A percentile compares a stretch with the other conserved stretches of the same genome.
Conservation (phyloP, 352 stramenopile genomes). For the Peronospora tabacina region DNA sequence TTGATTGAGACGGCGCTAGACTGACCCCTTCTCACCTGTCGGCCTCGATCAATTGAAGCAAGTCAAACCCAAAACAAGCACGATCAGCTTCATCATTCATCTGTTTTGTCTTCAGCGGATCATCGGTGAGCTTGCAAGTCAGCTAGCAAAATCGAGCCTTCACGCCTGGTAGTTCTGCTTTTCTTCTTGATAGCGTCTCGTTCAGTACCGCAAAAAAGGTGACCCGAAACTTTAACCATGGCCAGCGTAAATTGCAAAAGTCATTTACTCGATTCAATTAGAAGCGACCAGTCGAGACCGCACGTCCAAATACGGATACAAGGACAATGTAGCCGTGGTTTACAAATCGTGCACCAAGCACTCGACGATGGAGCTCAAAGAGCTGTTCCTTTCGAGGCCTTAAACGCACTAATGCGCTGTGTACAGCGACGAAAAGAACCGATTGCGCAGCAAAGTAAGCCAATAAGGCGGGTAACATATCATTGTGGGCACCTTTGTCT, state of each 20-base stretch:
- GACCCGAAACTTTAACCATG: background rate
- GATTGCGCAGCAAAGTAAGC: conserved; percentile 73
- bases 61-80: conserved; percentile 21
- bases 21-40: conserved; percentile 23
- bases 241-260: background rate
- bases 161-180: background rate
- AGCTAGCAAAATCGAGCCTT: conserved; percentile 8
- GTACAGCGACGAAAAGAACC: conserved; percentile 69
- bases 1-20: conserved; percentile 26
- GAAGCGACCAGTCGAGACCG: conserved; percentile 6
- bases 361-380: conserved; percentile 57
- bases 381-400: conserved; percentile 49
- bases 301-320: too few relatives aligned
- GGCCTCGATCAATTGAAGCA: conserved; percentile 36
- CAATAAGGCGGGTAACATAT: conserved; percentile 73
- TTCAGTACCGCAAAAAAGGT: background rate
- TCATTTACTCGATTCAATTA: conserved; percentile 9
- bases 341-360: conserved; percentile 49
- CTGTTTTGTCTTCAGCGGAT: conserved; percentile 3
- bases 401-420: too few relatives aligned
- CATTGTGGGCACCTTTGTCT: conserved; percentile 83
- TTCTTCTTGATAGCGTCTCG: background rate
- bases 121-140: background rate
- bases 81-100: conserved; percentile 6
- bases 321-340: too few relatives aligned